phyloP scores from a whole-genome alignment of 257 asterid species.

The Haberlea rhodopensis region DNA sequence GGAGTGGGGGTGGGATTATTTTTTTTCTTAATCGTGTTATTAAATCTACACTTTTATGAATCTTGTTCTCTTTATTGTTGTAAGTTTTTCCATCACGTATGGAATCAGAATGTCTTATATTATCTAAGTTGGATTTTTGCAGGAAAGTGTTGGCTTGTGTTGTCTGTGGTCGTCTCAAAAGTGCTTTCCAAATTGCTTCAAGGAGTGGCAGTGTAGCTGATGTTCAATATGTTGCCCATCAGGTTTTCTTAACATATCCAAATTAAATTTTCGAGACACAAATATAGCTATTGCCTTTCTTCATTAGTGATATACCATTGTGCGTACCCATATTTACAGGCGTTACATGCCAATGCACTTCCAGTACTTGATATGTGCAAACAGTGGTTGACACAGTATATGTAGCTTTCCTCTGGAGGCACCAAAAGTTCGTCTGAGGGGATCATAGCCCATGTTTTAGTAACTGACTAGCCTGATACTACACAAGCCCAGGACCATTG shows the following conservation, averaged over 20 bases:
- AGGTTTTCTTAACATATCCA: constrained; percentile 48
- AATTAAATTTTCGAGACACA: constrained; percentile 1
- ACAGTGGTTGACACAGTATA: constrained; percentile 94
- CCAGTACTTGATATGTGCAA: constrained; percentile 99
- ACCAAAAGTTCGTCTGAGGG: constrained; percentile 26
- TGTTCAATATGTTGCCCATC: constrained; percentile 98
- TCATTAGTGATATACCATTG: constrained; percentile 8
- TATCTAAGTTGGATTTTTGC: constrained; percentile 37
- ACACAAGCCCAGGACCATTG: constrained; percentile 12
- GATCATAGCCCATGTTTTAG: constrained; percentile 16
- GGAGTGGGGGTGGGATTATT: not conserved
- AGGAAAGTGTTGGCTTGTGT: constrained; percentile 98
- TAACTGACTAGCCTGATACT: constrained; percentile 11
- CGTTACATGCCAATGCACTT: constrained; percentile 93
- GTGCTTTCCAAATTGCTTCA: constrained; percentile 98
- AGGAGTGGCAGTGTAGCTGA: constrained; percentile 98
- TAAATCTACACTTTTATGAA: not conserved
- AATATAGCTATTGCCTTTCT: not conserved
- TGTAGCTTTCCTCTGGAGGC: constrained; percentile 42
- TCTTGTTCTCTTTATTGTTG: constrained; percentile 3
- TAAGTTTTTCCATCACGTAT: constrained; percentile 2
- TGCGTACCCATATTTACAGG: constrained; percentile 47
- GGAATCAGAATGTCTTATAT: constrained; percentile 25
- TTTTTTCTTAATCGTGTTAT: not conserved
- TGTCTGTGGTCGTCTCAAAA: constrained; percentile 93